Base-by-base conservation (phyloP, 2,329 filamentous ascomycete genomes). In the Sarocladium strictum region DNA sequence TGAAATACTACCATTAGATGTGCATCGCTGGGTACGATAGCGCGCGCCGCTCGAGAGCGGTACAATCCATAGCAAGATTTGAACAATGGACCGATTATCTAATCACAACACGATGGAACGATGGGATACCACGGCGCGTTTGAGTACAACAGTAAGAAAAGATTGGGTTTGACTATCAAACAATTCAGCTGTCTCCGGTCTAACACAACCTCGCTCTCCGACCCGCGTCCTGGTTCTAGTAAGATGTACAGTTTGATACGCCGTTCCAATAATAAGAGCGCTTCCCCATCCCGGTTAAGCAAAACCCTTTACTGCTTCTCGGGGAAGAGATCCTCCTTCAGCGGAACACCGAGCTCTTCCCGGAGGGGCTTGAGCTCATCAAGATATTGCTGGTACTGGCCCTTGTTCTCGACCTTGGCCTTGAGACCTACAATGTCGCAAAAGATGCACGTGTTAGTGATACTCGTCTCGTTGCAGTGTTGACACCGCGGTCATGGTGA, bases 361-460 rank as follows among this genome's bases (percentile, higher is more conserved):
- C 92, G 87, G 67, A 97, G 80, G 61, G 87, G 81, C 81, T 96
- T 90, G 64, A 99, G 90, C 79, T 96, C 90, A 69, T 89, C 81
- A 58, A 99, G 85, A 77, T 96, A 97, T 79, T 96, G 87, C 69
- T 97, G 83, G 79, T 99, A 99, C 80, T 99, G 94, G 68, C 84
- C 84, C 76, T 90, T 87, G 85, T 96, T 99, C 84, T 99, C 94
- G 65, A 97, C 94, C 85, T 99, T 99, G 76, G 91, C 90, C 80
- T 96, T 97, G 83, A 99, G 88, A 69, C 93, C 92, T 96, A 60
- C 60, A 55, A n/a, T 14, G 23, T 54, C 40, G 59, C 62, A 58
- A 65, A 63, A 55, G 50, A 55, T n/a, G 10, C 53, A 26, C n/a
- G 14, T 7, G 24, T 47, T 29, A 47, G 26, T 26, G 17, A 38